Percentiles rank a stretch among this genome's conserved stretches.
Evolutionary conservation across 192 early-diverging fungal species (phyloP).

Genomic region (Spizellomyces punctatus): DNA sequence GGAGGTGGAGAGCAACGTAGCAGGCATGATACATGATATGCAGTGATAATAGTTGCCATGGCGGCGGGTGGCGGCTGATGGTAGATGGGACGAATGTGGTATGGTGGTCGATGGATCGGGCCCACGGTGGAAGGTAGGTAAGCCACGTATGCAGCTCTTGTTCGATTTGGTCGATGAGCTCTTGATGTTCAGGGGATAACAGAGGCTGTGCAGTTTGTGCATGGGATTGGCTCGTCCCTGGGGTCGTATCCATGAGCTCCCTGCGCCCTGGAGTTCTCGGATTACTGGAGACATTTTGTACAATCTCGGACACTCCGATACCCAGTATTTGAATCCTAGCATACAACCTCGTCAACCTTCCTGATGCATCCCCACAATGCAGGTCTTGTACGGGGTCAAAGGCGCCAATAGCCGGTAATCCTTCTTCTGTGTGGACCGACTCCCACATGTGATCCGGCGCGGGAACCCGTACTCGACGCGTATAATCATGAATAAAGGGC

Average conservation of each 20-base stretch:
- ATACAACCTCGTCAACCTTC: constrained; percentile 6
- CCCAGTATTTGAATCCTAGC: constrained; percentile 15
- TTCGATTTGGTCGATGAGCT: constrained; percentile 3
- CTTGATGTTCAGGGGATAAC: neutral
- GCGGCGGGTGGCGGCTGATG: constrained; percentile 12
- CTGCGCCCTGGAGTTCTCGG: neutral
- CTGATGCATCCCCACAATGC: constrained; percentile 17
- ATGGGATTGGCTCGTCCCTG: neutral
- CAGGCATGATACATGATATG: constrained; percentile 27
- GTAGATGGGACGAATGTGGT: constrained; percentile 9
- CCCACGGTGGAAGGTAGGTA: constrained; percentile 23
- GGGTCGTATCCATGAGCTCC: neutral
- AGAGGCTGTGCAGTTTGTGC: neutral
- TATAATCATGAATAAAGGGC: constrained; percentile 14
- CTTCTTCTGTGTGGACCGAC: constrained; percentile 7
- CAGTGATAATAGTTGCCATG: constrained; percentile 25
- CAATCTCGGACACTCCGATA: constrained; percentile 5
- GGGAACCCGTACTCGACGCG: constrained; percentile 8
- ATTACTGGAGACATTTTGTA: neutral
- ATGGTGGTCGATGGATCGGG: constrained; percentile 6
- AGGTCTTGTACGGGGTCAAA: constrained; percentile 27
- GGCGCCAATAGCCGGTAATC: constrained; percentile 22
- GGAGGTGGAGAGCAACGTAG: constrained; percentile 25
- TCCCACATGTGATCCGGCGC: constrained; percentile 29
- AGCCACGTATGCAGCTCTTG: neutral